Conservation (phyloP, 1,284 basidiomycete species). For the Pseudozyma tsukubaensis region DNA sequence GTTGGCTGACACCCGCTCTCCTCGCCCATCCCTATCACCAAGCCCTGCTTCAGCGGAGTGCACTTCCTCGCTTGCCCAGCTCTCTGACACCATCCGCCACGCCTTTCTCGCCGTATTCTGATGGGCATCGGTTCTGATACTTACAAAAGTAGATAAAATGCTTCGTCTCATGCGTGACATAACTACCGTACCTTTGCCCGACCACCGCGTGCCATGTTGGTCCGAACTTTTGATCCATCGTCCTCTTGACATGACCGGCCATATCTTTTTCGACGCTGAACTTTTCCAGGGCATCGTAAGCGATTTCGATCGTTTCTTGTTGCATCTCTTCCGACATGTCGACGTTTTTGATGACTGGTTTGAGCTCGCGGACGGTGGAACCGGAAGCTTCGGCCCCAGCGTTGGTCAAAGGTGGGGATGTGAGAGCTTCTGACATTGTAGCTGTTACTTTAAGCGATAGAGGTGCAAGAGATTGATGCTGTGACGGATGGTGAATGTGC, state of each 20-base stretch:
- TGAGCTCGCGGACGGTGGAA: conserved; percentile 25
- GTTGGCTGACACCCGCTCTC: too few relatives aligned
- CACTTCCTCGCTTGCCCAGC: too few relatives aligned
- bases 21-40: too few relatives aligned
- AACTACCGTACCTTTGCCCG: conserved; percentile 90
- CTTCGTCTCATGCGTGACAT: conserved; percentile 81
- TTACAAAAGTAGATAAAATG: conserved; percentile 69
- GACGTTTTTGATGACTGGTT: conserved; percentile 92
- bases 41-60: too few relatives aligned
- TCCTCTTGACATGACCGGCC: conserved; percentile 96
- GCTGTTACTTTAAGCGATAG: too few relatives aligned
- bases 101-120: too few relatives aligned
- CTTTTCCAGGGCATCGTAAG: conserved; percentile 84
- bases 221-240: conserved; percentile 89
- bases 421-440: conserved; percentile 23
- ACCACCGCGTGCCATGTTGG: conserved; percentile 98
- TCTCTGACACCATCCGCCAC: too few relatives aligned
- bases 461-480: too few relatives aligned
- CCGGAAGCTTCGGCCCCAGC: not conserved
- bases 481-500: not conserved
- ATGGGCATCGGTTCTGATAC: too few relatives aligned
- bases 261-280: conserved; percentile 95
- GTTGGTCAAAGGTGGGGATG: conserved; percentile 11
- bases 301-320: conserved; percentile 87
- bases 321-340: conserved; percentile 98